Evolutionary conservation across 805 yeast genomes (phyloP), one percentile per base, ranked within the genome.

Genomic region (Lachancea dasiensis): DNA sequence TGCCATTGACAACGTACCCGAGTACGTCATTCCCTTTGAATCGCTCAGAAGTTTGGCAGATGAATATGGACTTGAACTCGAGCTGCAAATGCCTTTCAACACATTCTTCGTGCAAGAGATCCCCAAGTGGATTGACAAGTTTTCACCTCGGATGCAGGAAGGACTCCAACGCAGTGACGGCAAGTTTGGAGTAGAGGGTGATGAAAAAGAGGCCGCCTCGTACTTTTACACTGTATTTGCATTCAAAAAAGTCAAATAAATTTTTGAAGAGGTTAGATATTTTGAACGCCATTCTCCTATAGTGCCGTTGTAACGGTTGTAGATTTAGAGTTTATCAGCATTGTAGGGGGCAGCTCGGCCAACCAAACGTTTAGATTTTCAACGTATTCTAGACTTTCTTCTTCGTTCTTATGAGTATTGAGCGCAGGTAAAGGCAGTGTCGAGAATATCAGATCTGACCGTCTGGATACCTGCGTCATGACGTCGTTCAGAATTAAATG

Each of bases 1-100:
- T 64, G 98, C 99, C 0, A 90, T 92, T 34, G 96, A 86, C 45
- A 81, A 92, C 51, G 96, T 92, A 17, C 97, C 97, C 0, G 99
- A 92, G 55, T 92, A 83, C 53, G 94, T 92, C 5, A 96, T 92
- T 5, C 97, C 97, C 1, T 87, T 92, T 61, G 97, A 90, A 52
- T 75, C 80, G 1, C 75, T 92, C 41, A 71, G 95, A 59, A 75
- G 81, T 39, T 63, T 90, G 38, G 94, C 96, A 30, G 86, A 81
- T 54, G 94, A 86, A 41, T 84, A 78, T 58, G 86, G 86, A 10
- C 61, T 90, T 45, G 81, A 77, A 40, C 63, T 92, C 41, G 72
- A 80, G 42, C 76, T 76, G 49, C 80, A 80, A 52, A 79, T 79
- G 67, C 80, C 84, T 36, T 90, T 92, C 50, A 73, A 81, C 47